These are phyloP conservation scores for Solanum paucissectum DNA, from an alignment of 257 asterid species.

Conservation along the genomic window DNA sequence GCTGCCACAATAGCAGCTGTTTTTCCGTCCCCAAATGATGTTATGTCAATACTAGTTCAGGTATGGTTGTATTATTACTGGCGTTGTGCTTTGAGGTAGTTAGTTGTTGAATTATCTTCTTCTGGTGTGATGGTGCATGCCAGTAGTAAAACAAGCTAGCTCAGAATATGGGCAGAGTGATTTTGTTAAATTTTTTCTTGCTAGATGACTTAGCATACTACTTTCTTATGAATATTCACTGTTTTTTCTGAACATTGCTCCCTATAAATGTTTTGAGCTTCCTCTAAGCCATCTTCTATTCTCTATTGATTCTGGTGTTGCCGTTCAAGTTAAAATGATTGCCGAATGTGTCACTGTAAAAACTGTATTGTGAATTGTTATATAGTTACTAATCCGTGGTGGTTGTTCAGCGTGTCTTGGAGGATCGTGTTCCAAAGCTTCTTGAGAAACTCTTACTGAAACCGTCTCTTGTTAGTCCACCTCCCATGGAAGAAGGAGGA, in stretches of 20 bases:
- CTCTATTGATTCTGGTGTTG: neutral
- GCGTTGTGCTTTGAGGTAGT: constrained; percentile 7
- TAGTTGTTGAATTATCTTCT: neutral
- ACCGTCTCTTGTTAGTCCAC: constrained; percentile 85
- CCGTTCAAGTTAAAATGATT: neutral
- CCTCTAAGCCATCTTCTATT: neutral
- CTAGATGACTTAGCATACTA: neutral
- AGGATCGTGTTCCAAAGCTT: constrained; percentile 88
- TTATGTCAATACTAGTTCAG: constrained; percentile 97
- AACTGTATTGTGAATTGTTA: neutral
- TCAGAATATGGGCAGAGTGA: neutral
- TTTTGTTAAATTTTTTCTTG: neutral
- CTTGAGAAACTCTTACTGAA: constrained; percentile 79
- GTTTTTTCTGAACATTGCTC: neutral
- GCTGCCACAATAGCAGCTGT: constrained; percentile 95
- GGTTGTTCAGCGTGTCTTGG: constrained; percentile 72
- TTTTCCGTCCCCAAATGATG: constrained; percentile 96
- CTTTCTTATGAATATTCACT: neutral
- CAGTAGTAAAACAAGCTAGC: neutral
- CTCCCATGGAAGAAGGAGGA: constrained; percentile 96
- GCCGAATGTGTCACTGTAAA: neutral
- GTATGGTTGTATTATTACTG: constrained; percentile 20
- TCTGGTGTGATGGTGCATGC: neutral
- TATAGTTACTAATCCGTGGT: neutral
- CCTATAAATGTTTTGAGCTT: neutral